Base-by-base conservation (phyloP, 768 basidiomycete genomes). In the Boletus patriciae region DNA sequence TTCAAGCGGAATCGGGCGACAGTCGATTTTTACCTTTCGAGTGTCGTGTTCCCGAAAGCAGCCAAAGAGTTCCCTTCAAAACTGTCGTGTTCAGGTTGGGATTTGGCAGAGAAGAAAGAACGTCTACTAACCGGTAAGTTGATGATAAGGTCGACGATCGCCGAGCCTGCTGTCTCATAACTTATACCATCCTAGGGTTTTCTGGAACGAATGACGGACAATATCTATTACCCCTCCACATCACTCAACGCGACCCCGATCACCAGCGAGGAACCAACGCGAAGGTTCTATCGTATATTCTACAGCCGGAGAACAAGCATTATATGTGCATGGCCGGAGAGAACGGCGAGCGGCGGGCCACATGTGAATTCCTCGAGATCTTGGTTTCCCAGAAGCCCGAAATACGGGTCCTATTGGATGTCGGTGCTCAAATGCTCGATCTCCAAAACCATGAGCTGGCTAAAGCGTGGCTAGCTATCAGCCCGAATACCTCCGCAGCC, bases 361-460 rank as follows among this genome's bases (percentile, higher is more conserved):
- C 69, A 0, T 8, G 7, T 1, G 36, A 61, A 23, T 50, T 72
- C 57, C 55, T 80, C 27, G 15, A 60, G 5, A 51, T 69, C 23
- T 21, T 84, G 6, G 69, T 73, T 12, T 13, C 56, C 2, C 73
- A 79, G 57, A 50, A 49, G 0, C 76, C 76, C 2, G 65, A 70
- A n/a, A 70, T 83, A 19, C 72, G 71, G 18, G 80, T 83, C 11
- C 66, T 83, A 19, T 64, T 83, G 10, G 82, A 83, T 50, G 81
- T 83, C 12, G 83, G 82, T 6, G 82, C 82, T 0, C 82, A 83
- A 58, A 79, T 84, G 68, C 69, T 84, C 13, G 81, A 84, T 41
- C 67, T 81, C 50, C 64, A 71, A 29, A 84, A 81, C 55, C 25
- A 59, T 3, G 67, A 78, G 25, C 49, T 84, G 5, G 78, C 73